These are phyloP conservation scores for Adansonia rubrostipa DNA, from an alignment of 441 rosid species.

Conservation along the genomic window DNA sequence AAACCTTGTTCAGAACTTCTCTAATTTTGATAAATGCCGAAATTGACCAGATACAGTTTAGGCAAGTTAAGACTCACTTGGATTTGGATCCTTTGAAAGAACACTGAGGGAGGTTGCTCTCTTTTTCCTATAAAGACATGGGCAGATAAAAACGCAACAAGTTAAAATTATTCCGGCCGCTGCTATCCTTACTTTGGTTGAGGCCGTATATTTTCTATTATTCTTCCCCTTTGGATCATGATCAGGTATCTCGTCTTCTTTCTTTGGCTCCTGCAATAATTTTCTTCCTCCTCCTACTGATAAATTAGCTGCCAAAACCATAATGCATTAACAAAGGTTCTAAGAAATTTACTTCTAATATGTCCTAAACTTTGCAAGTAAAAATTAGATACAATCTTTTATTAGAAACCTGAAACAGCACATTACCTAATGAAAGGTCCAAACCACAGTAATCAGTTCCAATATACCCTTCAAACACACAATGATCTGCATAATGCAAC, in stretches of 20 bases:
- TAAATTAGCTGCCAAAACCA: constrained; percentile 40
- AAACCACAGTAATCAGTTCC: constrained; percentile 43
- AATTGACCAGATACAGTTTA: constrained; percentile 11
- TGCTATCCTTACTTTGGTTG: constrained; percentile 43
- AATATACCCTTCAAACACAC: constrained; percentile 44
- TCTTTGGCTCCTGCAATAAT: constrained; percentile 39
- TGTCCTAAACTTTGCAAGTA: constrained; percentile 17
- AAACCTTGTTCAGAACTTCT: neutral
- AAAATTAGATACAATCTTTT: neutral
- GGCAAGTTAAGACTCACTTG: constrained; percentile 53
- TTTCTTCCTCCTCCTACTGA: constrained; percentile 47
- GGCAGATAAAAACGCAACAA: constrained; percentile 64
- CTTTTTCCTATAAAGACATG: constrained; percentile 68
- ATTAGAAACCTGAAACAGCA: constrained; percentile 26
- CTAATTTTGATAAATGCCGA: neutral
- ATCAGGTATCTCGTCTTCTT: constrained; percentile 21
- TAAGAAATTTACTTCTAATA: neutral
- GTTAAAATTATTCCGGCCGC: constrained; percentile 60
- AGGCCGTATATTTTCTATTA: constrained; percentile 29
- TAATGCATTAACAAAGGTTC: constrained; percentile 16
- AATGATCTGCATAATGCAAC: constrained; percentile 51
- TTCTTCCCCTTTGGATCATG: constrained; percentile 29
- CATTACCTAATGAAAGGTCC: constrained; percentile 52
- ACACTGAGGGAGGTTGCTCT: constrained; percentile 64
- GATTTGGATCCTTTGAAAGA: constrained; percentile 59